A percentile compares a stretch with the other conserved stretches of the same genome.
phyloP scores from a whole-genome alignment of 1,284 basidiomycete genomes.

The Inonotus obliquus region DNA sequence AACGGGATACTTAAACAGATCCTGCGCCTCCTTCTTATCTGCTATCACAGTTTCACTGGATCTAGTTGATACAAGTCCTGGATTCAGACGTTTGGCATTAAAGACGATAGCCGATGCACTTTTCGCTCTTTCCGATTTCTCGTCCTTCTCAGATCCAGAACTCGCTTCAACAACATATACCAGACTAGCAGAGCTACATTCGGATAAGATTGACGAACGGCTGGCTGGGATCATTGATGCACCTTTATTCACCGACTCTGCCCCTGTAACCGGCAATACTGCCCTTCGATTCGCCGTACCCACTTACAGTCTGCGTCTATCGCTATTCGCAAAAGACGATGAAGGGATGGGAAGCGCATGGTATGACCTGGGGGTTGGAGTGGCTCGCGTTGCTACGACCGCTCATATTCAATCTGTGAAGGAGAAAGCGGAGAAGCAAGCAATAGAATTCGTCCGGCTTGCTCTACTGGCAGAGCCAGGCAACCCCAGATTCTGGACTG shows the following conservation, averaged over 20 bases:
- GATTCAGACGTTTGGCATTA: slow-evolving; percentile 77
- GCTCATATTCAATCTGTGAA: slow-evolving; percentile 29
- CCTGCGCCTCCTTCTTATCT: slow-evolving; percentile 66
- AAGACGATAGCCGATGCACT: slow-evolving; percentile 82
- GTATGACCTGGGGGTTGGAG: slow-evolving; percentile 72
- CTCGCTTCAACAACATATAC: slow-evolving; percentile 29
- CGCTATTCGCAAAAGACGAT: slow-evolving; percentile 61
- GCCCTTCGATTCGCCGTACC: slow-evolving; percentile 58
- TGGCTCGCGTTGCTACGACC: slow-evolving; percentile 50
- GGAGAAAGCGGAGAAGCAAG: slow-evolving; percentile 42
- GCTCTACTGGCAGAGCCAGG: slow-evolving; percentile 75
- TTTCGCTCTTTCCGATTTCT: slow-evolving; percentile 53
- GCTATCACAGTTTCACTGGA: slow-evolving; percentile 54
- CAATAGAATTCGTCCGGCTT: slow-evolving; percentile 62
- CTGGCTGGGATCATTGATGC: slow-evolving; percentile 39
- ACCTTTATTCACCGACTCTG: slow-evolving; percentile 26
- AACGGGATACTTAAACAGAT: slow-evolving; percentile 70
- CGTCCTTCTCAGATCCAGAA: slow-evolving; percentile 38
- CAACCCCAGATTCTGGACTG: slow-evolving; percentile 80
- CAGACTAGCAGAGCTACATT: slow-evolving; percentile 31
- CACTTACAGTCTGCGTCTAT: slow-evolving; percentile 70
- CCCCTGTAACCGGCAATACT: slow-evolving; percentile 33
- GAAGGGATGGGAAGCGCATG: slow-evolving; percentile 57
- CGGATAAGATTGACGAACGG: slow-evolving; percentile 35
- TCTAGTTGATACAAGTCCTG: slow-evolving; percentile 51